Evolutionary conservation across 441 rosid species (phyloP), one percentile per base, ranked within the genome.

Genomic region (Eruca vesicaria): DNA sequence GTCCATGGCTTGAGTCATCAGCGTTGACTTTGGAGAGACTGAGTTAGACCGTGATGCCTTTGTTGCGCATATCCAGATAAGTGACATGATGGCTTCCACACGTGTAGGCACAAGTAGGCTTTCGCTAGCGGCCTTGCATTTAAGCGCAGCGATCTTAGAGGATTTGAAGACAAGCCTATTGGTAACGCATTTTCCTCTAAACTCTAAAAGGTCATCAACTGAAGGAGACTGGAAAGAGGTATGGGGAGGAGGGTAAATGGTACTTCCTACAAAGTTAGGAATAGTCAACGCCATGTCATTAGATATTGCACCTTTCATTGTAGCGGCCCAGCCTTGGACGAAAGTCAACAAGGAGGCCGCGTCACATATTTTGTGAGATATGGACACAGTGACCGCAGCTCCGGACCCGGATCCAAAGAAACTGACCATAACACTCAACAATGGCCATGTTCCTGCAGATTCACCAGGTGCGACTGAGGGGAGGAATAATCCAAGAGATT

Each of bases 121-220:
- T 14, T 41, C 6, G 16, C 50, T 41, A 5, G 50, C 7, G 50
- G 50, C 50, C 5, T 14, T 41, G 50, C 50, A 15, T 41, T 41
- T 41, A 15, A 41, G 50, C 50, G 14, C 50, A 41, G 50, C 50
- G 50, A 41, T 41, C 50, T 41, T 41, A 36, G 43, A 3, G 32
- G 61, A 23, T 23, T 23, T 23, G 28, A 23, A 80, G 14, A 85
- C 79, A 4, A 76, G 73, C 31, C 85, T 77, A 32, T 68, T 82
- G 23, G 23, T 75, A 7, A 61, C 45, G 20, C 72, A 36, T 66
- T 64, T 23, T 2, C 28, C 28, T 23, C 7, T 5, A 41, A 2
- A 0, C 50, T 14, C 50, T 16, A 12, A 41, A 41, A 41, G 50
- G 2, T n/a, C 16, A 41, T 41, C 50, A n/a, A 41, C 1, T n/a